These are phyloP conservation scores for Talaromyces sp. DNA, from an alignment of 2,329 filamentous ascomycete species.

Conservation along the genomic window DNA sequence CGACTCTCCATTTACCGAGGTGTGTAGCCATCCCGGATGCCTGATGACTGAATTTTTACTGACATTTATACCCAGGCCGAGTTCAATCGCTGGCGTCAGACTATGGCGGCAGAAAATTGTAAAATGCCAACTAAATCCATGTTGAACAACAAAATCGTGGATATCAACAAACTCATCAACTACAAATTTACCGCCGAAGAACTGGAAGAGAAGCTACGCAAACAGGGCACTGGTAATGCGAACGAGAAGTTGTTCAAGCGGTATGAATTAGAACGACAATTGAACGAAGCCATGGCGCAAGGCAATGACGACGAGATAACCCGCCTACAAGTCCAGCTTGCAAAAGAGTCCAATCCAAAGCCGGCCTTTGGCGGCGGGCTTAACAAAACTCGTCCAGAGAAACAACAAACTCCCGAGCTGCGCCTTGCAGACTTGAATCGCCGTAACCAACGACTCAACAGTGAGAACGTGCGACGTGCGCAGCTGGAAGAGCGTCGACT, in stretches of 20 bases:
- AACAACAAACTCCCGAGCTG: slow-evolving; percentile 63
- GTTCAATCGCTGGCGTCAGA: slow-evolving; percentile 72
- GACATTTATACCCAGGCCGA: slow-evolving; percentile 54
- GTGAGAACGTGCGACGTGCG: slow-evolving; percentile 85
- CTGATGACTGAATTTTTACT: neutral
- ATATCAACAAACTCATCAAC: slow-evolving; percentile 73
- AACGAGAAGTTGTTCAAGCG: slow-evolving; percentile 64
- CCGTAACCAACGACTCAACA: slow-evolving; percentile 76
- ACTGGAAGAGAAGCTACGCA: slow-evolving; percentile 70
- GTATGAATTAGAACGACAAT: slow-evolving; percentile 58
- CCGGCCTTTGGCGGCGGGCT: slow-evolving; percentile 68
- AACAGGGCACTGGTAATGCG: slow-evolving; percentile 62
- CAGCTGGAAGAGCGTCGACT: slow-evolving; percentile 73
- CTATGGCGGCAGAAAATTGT: slow-evolving; percentile 66
- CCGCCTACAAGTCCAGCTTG: slow-evolving; percentile 45
- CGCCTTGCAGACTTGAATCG: slow-evolving; percentile 77
- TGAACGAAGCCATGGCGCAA: slow-evolving; percentile 60
- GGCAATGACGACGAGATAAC: slow-evolving; percentile 57
- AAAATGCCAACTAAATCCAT: slow-evolving; percentile 67
- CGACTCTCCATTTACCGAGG: slow-evolving; percentile 77
- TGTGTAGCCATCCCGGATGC: slow-evolving; percentile 38
- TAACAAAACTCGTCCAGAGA: slow-evolving; percentile 50
- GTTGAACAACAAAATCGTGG: slow-evolving; percentile 66
- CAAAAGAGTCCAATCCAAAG: slow-evolving; percentile 50
- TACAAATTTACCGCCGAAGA: slow-evolving; percentile 79